Evolutionary conservation across 257 asterid species (phyloP), one percentile per base, ranked within the genome.

Genomic region (Solanum medicagineum): DNA sequence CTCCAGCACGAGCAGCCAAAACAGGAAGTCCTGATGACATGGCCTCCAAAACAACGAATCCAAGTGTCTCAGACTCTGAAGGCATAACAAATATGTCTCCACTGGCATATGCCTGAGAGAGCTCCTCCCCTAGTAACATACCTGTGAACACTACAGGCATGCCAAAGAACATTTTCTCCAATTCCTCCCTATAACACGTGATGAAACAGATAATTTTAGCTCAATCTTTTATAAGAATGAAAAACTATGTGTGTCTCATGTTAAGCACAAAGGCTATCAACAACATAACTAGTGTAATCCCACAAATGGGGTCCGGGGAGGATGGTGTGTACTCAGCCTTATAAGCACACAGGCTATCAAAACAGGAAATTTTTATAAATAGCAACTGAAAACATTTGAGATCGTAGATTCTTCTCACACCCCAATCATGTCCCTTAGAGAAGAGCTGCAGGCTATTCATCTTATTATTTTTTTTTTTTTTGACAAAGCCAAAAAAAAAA

Each of bases 1-100:
- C 99, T 83, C 99, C 99, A 0, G 99, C 99, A 75, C 98, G 99
- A 57, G 98, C 99, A 32, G 98, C 99, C 22, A 97, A 93, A 14
- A 94, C 99, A 0, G 99, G 98, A 51, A 95, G 93, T 20, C 99
- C 99, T 0, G 99, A 97, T 12, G 99, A 93, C 99, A 95, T 97
- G 69, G 99, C 99, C 87, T 97, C 99, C 85, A 97, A 84, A 7
- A 96, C 98, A 0, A 96, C 99, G 0, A 92, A 95, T 1, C 99
- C 99, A 6, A 94, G 94, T 1, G 99, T 96, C 89, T 94, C 99
- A 1, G 99, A 96, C 85, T 96, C 99, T 26, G 99, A 96, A 56
- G 99, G 99, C 97, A 91, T 96, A 17, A 95, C 75, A 44, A 96
- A 96, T 49, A 94, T 93, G 71, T 96, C 99, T 15, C 99, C 98